A percentile compares a stretch with the other conserved stretches of the same genome.
phyloP scores from a whole-genome alignment of 1,284 basidiomycete species.

The Fomitopsis pinicola region DNA sequence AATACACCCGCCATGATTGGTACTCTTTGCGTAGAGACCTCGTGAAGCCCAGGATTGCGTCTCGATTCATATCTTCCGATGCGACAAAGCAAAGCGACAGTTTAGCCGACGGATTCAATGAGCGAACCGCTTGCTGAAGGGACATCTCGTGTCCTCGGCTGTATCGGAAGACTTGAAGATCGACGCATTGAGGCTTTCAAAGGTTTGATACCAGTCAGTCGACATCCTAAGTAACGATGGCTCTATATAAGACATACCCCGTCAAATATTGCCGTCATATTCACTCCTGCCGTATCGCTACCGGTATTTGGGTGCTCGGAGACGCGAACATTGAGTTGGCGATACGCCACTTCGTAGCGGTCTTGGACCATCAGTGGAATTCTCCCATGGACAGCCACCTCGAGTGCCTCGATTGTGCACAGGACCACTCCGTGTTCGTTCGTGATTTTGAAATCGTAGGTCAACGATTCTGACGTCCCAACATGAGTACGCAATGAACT shows the following conservation, averaged over 20 bases:
- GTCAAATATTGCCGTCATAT: too few species aligned
- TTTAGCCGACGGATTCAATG: constrained; percentile 4
- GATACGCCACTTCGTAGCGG: neutral
- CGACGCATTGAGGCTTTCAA: too few species aligned
- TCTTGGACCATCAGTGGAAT: neutral
- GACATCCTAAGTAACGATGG: too few species aligned
- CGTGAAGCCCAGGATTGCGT: constrained; percentile 14
- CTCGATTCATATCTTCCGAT: constrained; percentile 9
- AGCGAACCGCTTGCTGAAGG: constrained; percentile 6
- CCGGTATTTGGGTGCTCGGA: neutral
- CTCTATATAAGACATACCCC: too few species aligned
- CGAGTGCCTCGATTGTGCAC: constrained; percentile 7
- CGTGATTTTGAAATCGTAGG: constrained; percentile 14
- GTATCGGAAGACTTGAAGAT: constrained; percentile 4
- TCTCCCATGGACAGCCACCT: neutral
- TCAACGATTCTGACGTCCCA: neutral
- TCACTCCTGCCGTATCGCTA: neutral
- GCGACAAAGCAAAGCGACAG: constrained; percentile 13
- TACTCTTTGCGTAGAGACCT: constrained; percentile 15
- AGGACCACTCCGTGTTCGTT: constrained; percentile 11
- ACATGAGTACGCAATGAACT: neutral
- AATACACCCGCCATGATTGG: constrained; percentile 11
- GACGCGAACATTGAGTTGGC: neutral
- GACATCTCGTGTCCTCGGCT: constrained; percentile 11
- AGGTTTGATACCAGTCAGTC: too few species aligned